Evolutionary conservation across 225 moss, liverwort and hornwort genomes (phyloP).

Genomic region (Neckera pumila): DNA sequence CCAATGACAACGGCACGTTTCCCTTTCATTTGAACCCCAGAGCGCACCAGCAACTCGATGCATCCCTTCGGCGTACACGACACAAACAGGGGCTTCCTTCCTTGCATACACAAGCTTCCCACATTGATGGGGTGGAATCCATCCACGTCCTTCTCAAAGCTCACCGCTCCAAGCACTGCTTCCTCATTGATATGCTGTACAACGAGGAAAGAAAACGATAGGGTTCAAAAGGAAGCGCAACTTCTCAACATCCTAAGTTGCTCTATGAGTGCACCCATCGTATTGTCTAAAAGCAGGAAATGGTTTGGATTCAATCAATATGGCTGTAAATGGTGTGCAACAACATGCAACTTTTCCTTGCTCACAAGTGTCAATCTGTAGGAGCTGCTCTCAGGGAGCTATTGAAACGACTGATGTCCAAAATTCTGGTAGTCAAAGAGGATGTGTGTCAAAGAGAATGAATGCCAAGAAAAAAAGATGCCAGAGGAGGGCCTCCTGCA

Average conservation of each 20-base stretch:
- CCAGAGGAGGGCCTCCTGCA: not conserved
- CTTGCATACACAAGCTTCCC: constrained; percentile 82
- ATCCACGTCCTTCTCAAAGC: constrained; percentile 92
- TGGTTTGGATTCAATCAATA: not conserved
- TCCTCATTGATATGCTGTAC: constrained; percentile 73
- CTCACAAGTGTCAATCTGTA: not conserved
- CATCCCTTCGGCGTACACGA: constrained; percentile 94
- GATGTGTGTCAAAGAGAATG: not conserved
- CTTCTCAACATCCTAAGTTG: not conserved
- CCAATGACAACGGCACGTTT: constrained; percentile 88
- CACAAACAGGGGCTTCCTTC: constrained; percentile 59
- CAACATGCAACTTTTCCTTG: not conserved
- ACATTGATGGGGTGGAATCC: constrained; percentile 94
- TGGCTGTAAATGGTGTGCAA: not conserved
- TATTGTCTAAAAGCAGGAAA: not conserved
- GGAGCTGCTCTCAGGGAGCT: not conserved
- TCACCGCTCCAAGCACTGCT: constrained; percentile 57
- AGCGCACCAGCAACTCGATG: constrained; percentile 66
- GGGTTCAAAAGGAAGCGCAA: not conserved
- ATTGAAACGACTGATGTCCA: not conserved
- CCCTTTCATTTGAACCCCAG: constrained; percentile 53
- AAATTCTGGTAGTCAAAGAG: not conserved
- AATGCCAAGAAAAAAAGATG: not conserved
- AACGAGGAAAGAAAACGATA: not conserved
- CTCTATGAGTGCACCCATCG: not conserved